Conservation (phyloP, 2,329 filamentous ascomycete species). For the Trichophyton mentagrophytes region DNA sequence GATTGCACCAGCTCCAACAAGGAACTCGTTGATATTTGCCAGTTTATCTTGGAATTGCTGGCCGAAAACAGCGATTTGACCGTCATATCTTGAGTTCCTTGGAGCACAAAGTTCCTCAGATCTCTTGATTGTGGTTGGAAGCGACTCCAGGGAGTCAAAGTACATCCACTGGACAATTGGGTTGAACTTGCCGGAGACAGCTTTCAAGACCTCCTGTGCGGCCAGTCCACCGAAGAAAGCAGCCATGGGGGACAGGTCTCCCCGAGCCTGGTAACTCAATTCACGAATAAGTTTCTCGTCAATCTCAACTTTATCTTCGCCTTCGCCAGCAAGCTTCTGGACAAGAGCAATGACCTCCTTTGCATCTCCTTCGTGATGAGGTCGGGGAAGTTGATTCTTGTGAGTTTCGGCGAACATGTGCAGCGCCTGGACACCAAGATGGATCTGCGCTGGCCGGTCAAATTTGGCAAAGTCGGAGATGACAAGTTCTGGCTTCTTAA, state of each 20-base stretch:
- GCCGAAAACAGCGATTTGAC: constrained; percentile 93
- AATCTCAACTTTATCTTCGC: constrained; percentile 63
- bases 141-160: constrained; percentile 92
- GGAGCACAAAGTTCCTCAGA: constrained; percentile 84
- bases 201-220: constrained; percentile 91
- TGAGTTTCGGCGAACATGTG: constrained; percentile 71
- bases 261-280: constrained; percentile 83
- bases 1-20: constrained; percentile 92
- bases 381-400: constrained; percentile 58
- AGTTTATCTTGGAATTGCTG: constrained; percentile 90
- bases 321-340: constrained; percentile 53
- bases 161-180: constrained; percentile 95
- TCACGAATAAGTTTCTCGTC: constrained; percentile 89
- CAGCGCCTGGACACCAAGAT: constrained; percentile 83
- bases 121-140: constrained; percentile 61
- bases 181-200: constrained; percentile 93
- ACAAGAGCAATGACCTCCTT: constrained; percentile 62
- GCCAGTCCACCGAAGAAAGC: constrained; percentile 89
- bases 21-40: constrained; percentile 76
- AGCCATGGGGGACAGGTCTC: constrained; percentile 82
- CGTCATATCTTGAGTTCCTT: constrained; percentile 75
- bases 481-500: constrained; percentile 79
- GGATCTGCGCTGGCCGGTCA: constrained; percentile 81
- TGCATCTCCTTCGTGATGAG: constrained; percentile 77
- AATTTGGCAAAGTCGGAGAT: constrained; percentile 97